Conservation (phyloP, 2,329 filamentous ascomycete genomes). For the Malbranchea zuffiana region DNA sequence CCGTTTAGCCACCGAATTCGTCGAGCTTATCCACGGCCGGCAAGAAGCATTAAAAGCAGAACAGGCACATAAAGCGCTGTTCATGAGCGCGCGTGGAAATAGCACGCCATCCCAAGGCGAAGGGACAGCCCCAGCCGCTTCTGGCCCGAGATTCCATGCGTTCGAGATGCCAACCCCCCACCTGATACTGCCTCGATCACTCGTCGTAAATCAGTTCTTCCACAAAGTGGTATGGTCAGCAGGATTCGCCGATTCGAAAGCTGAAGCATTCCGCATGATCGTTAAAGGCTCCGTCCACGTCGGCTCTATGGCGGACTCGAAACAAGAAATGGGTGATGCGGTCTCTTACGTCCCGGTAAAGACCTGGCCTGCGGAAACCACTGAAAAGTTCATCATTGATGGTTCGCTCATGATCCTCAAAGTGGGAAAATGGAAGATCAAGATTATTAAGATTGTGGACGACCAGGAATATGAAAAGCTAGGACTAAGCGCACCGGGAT, state of each 20-base stretch:
- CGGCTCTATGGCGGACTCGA: slow-evolving; percentile 31
- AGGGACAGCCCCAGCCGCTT: neutral
- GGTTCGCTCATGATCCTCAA: slow-evolving; percentile 44
- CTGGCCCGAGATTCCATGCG: neutral
- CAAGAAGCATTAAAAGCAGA: slow-evolving; percentile 54
- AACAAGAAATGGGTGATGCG: slow-evolving; percentile 33
- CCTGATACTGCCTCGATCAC: slow-evolving; percentile 31
- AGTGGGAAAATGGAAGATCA: slow-evolving; percentile 51
- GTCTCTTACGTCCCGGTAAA: slow-evolving; percentile 43
- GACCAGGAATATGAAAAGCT: slow-evolving; percentile 42
- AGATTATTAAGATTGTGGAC: slow-evolving; percentile 44
- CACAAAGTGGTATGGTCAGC: slow-evolving; percentile 42
- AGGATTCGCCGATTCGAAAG: slow-evolving; percentile 41
- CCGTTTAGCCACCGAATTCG: slow-evolving; percentile 67
- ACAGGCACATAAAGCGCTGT: slow-evolving; percentile 42
- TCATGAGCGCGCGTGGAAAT: slow-evolving; percentile 18
- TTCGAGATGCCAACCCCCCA: slow-evolving; percentile 11
- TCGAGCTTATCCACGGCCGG: slow-evolving; percentile 65
- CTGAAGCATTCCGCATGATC: slow-evolving; percentile 43
- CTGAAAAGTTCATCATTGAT: slow-evolving; percentile 41
- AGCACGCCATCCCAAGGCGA: neutral
- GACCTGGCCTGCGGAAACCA: slow-evolving; percentile 32
- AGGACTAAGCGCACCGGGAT: slow-evolving; percentile 41
- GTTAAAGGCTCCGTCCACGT: slow-evolving; percentile 42
- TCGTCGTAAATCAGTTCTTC: slow-evolving; percentile 40